These are phyloP conservation scores for Phlyctochytrium arcticum DNA, from an alignment of 192 early-diverging fungal genomes.

Conservation along the genomic window DNA sequence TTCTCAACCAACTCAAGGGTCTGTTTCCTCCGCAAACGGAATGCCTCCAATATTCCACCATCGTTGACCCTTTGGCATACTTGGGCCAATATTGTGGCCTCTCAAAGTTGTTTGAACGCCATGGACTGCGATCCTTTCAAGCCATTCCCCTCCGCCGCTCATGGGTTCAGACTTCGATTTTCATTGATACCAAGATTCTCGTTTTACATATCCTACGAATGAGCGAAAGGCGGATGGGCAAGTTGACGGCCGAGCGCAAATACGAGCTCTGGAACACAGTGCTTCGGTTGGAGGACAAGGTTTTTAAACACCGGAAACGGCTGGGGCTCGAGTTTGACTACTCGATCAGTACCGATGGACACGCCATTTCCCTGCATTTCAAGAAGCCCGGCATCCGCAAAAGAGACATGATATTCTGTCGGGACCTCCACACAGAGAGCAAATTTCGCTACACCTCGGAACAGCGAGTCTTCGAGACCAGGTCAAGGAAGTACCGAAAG, in stretches of 20 bases:
- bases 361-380: too few relatives aligned
- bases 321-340: too few relatives aligned
- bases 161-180: background rate
- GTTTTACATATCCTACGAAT: background rate
- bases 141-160: background rate
- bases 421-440: too few relatives aligned
- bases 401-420: too few relatives aligned
- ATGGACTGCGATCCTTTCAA: background rate
- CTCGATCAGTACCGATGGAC: too few relatives aligned
- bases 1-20: background rate
- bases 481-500: too few relatives aligned
- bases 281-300: too few relatives aligned
- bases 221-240: background rate
- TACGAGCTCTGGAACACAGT: constrained; percentile 10
- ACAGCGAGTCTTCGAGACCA: too few relatives aligned
- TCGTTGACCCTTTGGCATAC: background rate
- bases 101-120: background rate
- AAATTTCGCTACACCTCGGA: too few relatives aligned
- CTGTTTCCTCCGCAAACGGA: background rate
- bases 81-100: background rate
- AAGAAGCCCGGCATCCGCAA: too few relatives aligned
- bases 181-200: constrained; percentile 7
- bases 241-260: background rate
- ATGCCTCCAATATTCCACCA: background rate
- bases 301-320: too few relatives aligned